phyloP scores from a whole-genome alignment of 2,329 filamentous ascomycete genomes.

The Ceratocystis variospora region DNA sequence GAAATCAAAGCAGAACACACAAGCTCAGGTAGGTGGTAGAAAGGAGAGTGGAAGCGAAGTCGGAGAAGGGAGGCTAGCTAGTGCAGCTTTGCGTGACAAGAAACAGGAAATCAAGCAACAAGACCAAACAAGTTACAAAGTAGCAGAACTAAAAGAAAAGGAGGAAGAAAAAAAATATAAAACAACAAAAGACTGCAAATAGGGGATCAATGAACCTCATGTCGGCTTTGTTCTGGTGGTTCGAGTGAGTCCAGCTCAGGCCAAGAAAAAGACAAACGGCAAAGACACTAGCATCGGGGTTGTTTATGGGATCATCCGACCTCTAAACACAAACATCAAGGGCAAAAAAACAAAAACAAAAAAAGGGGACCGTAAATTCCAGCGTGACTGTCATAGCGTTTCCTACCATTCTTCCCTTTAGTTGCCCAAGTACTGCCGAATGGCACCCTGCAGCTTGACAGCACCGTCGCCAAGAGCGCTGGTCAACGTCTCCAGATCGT shows the following conservation, averaged over 20 bases:
- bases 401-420: slow-evolving; percentile 26
- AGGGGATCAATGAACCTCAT: not conserved
- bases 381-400: not conserved
- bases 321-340: not conserved
- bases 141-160: not conserved
- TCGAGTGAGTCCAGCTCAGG: slow-evolving; percentile 8
- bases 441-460: slow-evolving; percentile 63
- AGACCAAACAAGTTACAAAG: not conserved
- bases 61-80: not conserved
- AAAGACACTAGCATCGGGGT: not conserved
- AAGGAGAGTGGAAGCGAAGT: not conserved
- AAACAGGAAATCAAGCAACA: not conserved
- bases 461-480: slow-evolving; percentile 76
- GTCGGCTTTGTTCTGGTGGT: not conserved
- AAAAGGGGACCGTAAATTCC: not conserved
- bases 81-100: not conserved
- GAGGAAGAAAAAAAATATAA: slow-evolving; percentile 12
- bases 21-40: not conserved
- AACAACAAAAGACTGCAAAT: not conserved
- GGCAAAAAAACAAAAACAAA: not conserved
- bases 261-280: not conserved
- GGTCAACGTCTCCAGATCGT: slow-evolving; percentile 85
- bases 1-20: not conserved
- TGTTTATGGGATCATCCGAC: not conserved
- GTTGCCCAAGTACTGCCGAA: slow-evolving; percentile 49